phyloP scores from a whole-genome alignment of 352 stramenopile species.

The Peronospora belbahrii region DNA sequence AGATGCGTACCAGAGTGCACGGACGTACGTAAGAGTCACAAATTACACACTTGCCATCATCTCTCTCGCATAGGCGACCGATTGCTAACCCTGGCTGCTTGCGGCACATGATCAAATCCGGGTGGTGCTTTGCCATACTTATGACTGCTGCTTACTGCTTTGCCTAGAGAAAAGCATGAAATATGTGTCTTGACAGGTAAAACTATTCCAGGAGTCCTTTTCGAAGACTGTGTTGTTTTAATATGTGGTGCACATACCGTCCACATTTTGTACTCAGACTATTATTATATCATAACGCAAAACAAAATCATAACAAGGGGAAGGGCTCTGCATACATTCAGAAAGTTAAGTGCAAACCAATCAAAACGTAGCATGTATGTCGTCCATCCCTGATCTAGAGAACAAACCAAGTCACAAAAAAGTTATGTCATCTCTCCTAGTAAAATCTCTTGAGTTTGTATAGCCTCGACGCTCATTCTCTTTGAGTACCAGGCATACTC shows the following conservation, averaged over 20 bases:
- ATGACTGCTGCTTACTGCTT: neutral
- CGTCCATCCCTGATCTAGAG: neutral
- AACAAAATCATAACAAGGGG: neutral
- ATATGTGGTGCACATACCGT: no score
- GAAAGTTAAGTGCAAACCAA: slow-evolving; percentile 1
- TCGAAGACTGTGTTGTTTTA: slow-evolving; percentile 1
- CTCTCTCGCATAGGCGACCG: slow-evolving; percentile 97
- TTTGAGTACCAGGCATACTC: slow-evolving; percentile 80
- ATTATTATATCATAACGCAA: no score
- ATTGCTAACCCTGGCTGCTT: slow-evolving; percentile 98
- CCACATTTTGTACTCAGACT: no score
- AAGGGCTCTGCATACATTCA: slow-evolving; percentile 4
- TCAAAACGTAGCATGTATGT: neutral
- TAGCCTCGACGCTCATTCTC: slow-evolving; percentile 67
- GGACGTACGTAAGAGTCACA: slow-evolving; percentile 99
- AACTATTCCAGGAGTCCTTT: neutral
- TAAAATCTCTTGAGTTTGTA: slow-evolving; percentile 44
- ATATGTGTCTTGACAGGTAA: neutral
- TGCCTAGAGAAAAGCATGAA: neutral
- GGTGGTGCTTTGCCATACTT: slow-evolving; percentile 98
- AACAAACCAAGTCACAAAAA: neutral
- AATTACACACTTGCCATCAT: slow-evolving; percentile 98
- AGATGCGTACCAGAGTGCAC: slow-evolving; percentile 95
- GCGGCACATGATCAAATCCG: slow-evolving; percentile 99
- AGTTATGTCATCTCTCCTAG: neutral